Base-by-base conservation (phyloP, 2,329 filamentous ascomycete species). In the Phaeoacremonium minimum region DNA sequence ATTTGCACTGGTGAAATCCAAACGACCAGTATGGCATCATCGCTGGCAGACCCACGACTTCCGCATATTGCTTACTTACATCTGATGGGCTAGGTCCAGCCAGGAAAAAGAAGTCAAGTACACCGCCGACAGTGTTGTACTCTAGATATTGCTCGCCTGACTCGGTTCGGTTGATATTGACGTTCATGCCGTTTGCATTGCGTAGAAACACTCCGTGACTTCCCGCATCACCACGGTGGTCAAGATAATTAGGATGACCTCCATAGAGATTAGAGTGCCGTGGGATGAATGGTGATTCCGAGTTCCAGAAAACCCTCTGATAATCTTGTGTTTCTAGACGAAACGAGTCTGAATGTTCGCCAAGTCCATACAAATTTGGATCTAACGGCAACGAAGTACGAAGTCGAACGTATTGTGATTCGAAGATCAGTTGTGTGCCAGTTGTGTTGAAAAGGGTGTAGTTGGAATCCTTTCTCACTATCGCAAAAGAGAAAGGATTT, bases 51-150 rank as follows among this genome's bases (percentile, higher is more conserved):
- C 75, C 76, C 8, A 71, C 68, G 16, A 80, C 57, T 37, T 75
- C 65, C 1, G 75, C 63, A 42, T 83, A 82, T 48, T 83, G 77
- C 46, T 65, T 61, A 18, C 73, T 66, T 0, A 80, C 75, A 6
- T 76, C 69, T n/a, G 71, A 61, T 0, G 79, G 75, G 0, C 62
- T 68, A 0, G 76, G 73, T 0, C 80, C 80, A 11, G 75, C 67
- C 7, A 83, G 48, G 50, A 83, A 83, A 49, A 83, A 83, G 36
- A 84, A 74, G 56, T 90, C 87, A 2, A 91, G 53, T 12, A 89
- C 72, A 8, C 87, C 87, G 4, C 86, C 86, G 1, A 90, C 68
- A 3, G 77, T 76, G 53, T 89, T 87, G 63, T 89, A 91, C 57
- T 90, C 84, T 4, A 93, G 70, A 40, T 82, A 87, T 50, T 89